A percentile compares a stretch with the other conserved stretches of the same genome.
Conservation (phyloP, 176 grass and related monocot species). For the Alloteropsis semialata region DNA sequence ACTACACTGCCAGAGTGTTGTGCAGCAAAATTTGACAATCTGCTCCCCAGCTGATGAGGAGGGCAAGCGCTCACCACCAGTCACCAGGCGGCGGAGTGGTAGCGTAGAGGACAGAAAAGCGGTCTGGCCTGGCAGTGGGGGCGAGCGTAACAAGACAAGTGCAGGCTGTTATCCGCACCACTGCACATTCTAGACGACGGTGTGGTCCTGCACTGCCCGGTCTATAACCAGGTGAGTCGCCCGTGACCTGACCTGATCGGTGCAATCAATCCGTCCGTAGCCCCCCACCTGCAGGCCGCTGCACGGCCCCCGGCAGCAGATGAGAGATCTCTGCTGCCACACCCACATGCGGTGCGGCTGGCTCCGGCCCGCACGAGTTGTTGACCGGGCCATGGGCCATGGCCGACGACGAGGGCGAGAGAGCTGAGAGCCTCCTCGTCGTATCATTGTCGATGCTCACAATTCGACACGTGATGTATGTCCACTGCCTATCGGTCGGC, state of each 20-base stretch:
- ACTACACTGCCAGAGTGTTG: neutral
- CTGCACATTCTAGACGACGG: slow-evolving; percentile 38
- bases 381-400: neutral
- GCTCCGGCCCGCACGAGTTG: neutral
- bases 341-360: neutral
- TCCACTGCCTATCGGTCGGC: neutral
- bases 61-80: neutral
- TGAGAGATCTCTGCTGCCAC: neutral
- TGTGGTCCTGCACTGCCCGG: slow-evolving; percentile 5
- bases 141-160: neutral
- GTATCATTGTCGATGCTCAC: neutral
- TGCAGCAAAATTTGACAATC: slow-evolving; percentile 10
- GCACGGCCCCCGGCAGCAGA: neutral
- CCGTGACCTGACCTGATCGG: slow-evolving; percentile 28
- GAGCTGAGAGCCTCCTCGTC: neutral
- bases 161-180: neutral
- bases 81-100: neutral
- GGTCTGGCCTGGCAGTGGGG: neutral
- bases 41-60: neutral
- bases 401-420: neutral
- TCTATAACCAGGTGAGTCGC: neutral
- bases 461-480: neutral
- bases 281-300: neutral
- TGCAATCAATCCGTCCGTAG: slow-evolving; percentile 17
- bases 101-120: neutral